phyloP scores from a whole-genome alignment of 805 yeast genomes.

The Cyberlindnera xylosilytica region DNA sequence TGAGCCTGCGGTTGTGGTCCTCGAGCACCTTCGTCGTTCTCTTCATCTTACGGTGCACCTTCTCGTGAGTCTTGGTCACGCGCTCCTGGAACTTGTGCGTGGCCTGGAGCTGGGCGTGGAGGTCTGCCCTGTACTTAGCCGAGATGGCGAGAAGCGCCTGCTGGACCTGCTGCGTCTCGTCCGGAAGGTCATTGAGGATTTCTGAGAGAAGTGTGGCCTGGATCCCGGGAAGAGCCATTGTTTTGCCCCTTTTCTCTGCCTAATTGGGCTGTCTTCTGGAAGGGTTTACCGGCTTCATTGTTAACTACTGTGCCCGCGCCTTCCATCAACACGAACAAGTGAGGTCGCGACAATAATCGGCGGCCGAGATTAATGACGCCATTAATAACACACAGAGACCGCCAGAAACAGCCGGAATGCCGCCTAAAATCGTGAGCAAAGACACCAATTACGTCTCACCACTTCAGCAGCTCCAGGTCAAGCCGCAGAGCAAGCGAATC shows the following conservation, averaged over 20 bases:
- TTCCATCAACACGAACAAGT: not conserved
- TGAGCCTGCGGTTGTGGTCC: not conserved
- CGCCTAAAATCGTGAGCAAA: slow-evolving; percentile 26
- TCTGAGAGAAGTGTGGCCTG: slow-evolving; percentile 12
- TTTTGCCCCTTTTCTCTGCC: not conserved
- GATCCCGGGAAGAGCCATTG: slow-evolving; percentile 10
- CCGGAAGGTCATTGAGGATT: slow-evolving; percentile 12
- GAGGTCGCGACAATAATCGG: not conserved
- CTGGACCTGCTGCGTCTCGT: slow-evolving; percentile 13
- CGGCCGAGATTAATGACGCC: too few relatives aligned
- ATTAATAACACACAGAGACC: too few relatives aligned
- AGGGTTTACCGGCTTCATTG: too few relatives aligned
- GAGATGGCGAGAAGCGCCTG: slow-evolving; percentile 2
- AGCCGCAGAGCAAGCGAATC: slow-evolving; percentile 41
- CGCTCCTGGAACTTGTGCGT: slow-evolving; percentile 12
- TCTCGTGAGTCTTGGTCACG: slow-evolving; percentile 11
- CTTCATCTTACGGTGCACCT: slow-evolving; percentile 10
- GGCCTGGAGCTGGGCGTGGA: slow-evolving; percentile 9
- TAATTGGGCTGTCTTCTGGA: too few relatives aligned
- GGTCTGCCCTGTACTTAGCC: slow-evolving; percentile 12
- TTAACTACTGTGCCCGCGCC: too few relatives aligned
- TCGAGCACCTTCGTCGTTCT: slow-evolving; percentile 9
- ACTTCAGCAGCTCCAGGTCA: slow-evolving; percentile 18
- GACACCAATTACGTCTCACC: slow-evolving; percentile 25
- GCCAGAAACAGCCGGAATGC: slow-evolving; percentile 19